phyloP scores from a whole-genome alignment of 257 asterid genomes.

The Jaltomata sinuosa region DNA sequence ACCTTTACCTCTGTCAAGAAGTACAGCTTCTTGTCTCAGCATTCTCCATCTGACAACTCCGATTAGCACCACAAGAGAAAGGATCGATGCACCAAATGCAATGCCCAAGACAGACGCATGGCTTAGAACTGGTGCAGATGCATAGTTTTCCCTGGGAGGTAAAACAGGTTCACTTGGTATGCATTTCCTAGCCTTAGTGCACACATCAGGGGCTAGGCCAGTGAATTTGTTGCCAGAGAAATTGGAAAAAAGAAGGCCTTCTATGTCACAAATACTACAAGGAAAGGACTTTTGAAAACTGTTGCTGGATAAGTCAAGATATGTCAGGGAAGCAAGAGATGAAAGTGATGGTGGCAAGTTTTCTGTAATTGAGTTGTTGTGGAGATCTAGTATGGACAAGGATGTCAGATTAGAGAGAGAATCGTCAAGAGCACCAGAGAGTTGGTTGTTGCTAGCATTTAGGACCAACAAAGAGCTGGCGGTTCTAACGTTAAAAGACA shows the following conservation, averaged over 20 bases:
- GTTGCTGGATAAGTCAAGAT: conserved; percentile 73
- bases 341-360: conserved; percentile 48
- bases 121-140: conserved; percentile 7
- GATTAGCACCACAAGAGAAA: conserved; percentile 23
- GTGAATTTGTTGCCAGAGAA: conserved; percentile 60
- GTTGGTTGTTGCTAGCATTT: conserved; percentile 53
- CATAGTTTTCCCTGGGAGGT: not conserved
- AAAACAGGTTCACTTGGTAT: conserved; percentile 8
- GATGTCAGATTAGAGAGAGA: conserved; percentile 44
- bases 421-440: conserved; percentile 36
- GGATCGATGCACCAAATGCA: conserved; percentile 17
- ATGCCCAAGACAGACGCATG: conserved; percentile 19
- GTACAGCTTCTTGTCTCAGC: conserved; percentile 9
- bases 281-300: conserved; percentile 44
- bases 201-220: conserved; percentile 28
- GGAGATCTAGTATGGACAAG: conserved; percentile 55
- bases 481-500: conserved; percentile 13
- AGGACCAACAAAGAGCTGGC: conserved; percentile 41
- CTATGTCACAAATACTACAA: conserved; percentile 50
- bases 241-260: conserved; percentile 47
- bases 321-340: conserved; percentile 43
- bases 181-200: conserved; percentile 28
- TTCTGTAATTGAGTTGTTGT: conserved; percentile 48
- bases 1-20: conserved; percentile 15
- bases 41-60: conserved; percentile 31